Evolutionary conservation across 164 flowering plant species (phyloP), one percentile per base, ranked within the genome.

Genomic region (Tetrastigma voinierianum): DNA sequence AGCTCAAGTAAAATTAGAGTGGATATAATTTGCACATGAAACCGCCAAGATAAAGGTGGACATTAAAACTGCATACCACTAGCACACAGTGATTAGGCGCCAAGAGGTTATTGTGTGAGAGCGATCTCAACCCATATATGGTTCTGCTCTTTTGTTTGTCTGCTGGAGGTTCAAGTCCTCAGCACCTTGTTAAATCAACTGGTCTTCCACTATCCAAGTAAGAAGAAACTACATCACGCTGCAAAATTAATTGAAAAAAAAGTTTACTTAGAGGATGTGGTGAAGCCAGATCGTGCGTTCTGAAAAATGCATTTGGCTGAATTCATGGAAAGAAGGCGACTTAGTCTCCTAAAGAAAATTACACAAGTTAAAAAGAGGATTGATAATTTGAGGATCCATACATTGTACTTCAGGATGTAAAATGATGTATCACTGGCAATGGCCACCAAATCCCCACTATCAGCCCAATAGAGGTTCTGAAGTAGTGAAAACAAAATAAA

Each of bases 381-480:
- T 48, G 40, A 25, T 17, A 46, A 32, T 32, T 32, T 32, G 40
- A 57, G 54, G 67, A 61, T 56, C 47, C 93, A 82, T 77, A 95
- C 99, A 82, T 88, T 92, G 84, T 88, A 95, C 78, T 95, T 95
- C 55, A 95, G 85, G 65, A 95, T 87, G 78, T 90, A 92, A 67
- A 95, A 95, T 11, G 98, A 88, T 60, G 96, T 23, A 74, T 95
- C 97, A 75, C 97, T 90, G 10, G 98, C 85, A 83, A 95, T 93
- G 54, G 95, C 82, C 62, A 95, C 95, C 57, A 95, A 74, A 76
- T 95, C 99, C 67, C 99, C 99, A 77, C 98, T 90, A 70, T 92
- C 99, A 69, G 99, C 98, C 99, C 99, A 95, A 70, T 92, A 90
- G 49, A 95, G 87, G 68, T 95, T 90, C 99, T 95, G 88, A 66